Evolutionary conservation across 352 stramenopile genomes (phyloP), one percentile per base, ranked within the genome.

Genomic region (Pythium rishiriense): DNA sequence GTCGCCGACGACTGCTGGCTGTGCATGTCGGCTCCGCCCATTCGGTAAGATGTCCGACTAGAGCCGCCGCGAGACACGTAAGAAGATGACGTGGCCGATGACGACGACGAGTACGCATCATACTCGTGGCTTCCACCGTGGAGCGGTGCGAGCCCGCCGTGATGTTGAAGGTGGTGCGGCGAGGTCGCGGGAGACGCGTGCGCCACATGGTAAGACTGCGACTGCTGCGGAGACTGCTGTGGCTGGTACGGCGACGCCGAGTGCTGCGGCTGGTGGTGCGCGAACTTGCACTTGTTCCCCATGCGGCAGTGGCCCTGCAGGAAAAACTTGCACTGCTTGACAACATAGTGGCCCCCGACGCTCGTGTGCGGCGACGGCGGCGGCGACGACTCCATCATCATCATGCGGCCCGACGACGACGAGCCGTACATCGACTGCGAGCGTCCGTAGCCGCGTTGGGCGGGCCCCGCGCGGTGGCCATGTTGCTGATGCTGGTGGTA

Each of bases 261-360:
- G 49, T 72, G 64, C 29, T 63, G 35, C 11, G 73, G 70, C 8
- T 58, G 37, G 48, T 88, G 76, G 64, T 94, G 85, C 41, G 82
- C 78, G 61, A 93, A 94, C 70, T 91, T 92, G 68, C 85, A 94
- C 75, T 94, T 94, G 66, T 68, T 86, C 29, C 83, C 85, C 83
- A 94, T 92, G 39, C 85, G 83, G 51, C 85, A 94, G 68, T 94
- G 83, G 17, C 85, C 85, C 63, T 94, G 85, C 10, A 88, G 58
- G 59, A 88, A 94, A 56, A 93, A 94, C 66, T 93, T 92, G 70
- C 85, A 94, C 55, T 87, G 82, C 71, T 93, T 93, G 8, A 70
- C 41, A 15, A 54, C 41, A 24, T 64, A 64, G 46, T 43, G 45
- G 19, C 55, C 43, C 17, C 22, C 15, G 5, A 50, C 21, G 22